Evolutionary conservation across 257 asterid genomes (phyloP).

Genomic region (Prunella vulgaris): DNA sequence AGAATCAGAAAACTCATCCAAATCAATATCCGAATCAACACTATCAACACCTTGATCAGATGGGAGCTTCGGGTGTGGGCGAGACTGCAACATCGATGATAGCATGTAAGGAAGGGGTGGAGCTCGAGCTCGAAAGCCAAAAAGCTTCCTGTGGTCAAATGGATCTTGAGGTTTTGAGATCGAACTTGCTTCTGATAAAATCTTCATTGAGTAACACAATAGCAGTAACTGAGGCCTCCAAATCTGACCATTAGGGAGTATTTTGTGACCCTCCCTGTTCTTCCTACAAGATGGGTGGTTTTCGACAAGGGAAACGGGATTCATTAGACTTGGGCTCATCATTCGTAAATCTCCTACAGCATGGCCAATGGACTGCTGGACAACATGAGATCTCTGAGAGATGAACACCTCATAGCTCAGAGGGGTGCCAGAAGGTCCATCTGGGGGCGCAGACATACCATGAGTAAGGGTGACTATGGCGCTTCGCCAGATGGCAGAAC

Average conservation of each 20-base stretch:
- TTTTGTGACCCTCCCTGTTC: constrained; percentile 88
- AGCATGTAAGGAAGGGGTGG: constrained; percentile 95
- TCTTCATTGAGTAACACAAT: constrained; percentile 83
- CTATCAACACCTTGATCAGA: constrained; percentile 73
- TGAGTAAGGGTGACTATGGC: constrained; percentile 88
- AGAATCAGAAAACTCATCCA: constrained; percentile 75
- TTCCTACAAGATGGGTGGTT: constrained; percentile 83
- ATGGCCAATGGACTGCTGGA: constrained; percentile 86
- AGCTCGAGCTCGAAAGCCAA: constrained; percentile 72
- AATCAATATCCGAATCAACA: constrained; percentile 79
- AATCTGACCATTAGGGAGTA: constrained; percentile 87
- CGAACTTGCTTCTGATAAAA: constrained; percentile 67
- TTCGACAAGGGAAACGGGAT: constrained; percentile 87
- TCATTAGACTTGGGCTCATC: constrained; percentile 85
- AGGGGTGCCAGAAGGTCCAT: constrained; percentile 85
- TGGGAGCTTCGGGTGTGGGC: constrained; percentile 84
- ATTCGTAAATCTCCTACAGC: constrained; percentile 79
- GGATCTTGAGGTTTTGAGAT: constrained; percentile 73
- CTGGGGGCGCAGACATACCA: constrained; percentile 95
- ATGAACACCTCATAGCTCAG: constrained; percentile 79
- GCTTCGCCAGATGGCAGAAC: constrained; percentile 76
- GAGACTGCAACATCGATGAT: constrained; percentile 90
- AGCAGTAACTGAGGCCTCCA: constrained; percentile 93
- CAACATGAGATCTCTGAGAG: constrained; percentile 84
- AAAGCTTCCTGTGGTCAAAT: constrained; percentile 69